These are phyloP conservation scores for Collybia sp. DNA, from an alignment of 768 basidiomycete genomes.

Conservation along the genomic window DNA sequence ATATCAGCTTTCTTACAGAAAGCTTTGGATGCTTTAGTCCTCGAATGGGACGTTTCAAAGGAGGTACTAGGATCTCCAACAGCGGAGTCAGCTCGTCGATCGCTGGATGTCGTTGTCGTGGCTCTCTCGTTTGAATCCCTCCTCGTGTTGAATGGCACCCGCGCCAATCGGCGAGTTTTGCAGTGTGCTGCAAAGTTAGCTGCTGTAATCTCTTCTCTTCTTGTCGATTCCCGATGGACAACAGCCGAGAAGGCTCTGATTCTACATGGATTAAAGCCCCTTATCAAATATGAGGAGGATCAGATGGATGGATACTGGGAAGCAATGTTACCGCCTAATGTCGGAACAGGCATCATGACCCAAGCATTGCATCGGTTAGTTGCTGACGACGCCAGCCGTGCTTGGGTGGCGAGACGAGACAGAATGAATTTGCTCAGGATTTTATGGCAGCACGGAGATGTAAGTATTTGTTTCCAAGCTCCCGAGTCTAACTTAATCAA, in stretches of 20 bases:
- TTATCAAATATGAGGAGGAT: conserved; percentile 39
- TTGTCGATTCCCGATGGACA: conserved; percentile 48
- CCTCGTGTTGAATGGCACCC: conserved; percentile 60
- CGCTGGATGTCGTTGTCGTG: conserved; percentile 64
- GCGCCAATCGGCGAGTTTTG: conserved; percentile 55
- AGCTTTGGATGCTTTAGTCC: conserved; percentile 45
- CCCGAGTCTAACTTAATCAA: conserved; percentile 24
- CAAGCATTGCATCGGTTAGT: conserved; percentile 39
- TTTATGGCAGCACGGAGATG: conserved; percentile 69
- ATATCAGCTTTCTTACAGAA: conserved; percentile 61
- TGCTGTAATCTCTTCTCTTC: conserved; percentile 26
- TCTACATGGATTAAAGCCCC: conserved; percentile 59
- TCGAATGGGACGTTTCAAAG: conserved; percentile 39
- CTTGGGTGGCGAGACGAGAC: conserved; percentile 9
- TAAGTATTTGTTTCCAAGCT: conserved; percentile 26
- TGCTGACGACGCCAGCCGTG: conserved; percentile 5
- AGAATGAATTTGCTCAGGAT: conserved; percentile 45
- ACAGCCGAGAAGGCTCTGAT: conserved; percentile 61
- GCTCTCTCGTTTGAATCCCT: conserved; percentile 68
- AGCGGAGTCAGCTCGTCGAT: conserved; percentile 59
- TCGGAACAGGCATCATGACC: conserved; percentile 59
- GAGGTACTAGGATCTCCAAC: conserved; percentile 35
- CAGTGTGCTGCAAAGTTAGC: conserved; percentile 56
- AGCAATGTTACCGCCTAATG: conserved; percentile 42
- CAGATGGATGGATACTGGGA: conserved; percentile 26